phyloP scores from a whole-genome alignment of 257 asterid species.

The Salvia miltiorrhiza region DNA sequence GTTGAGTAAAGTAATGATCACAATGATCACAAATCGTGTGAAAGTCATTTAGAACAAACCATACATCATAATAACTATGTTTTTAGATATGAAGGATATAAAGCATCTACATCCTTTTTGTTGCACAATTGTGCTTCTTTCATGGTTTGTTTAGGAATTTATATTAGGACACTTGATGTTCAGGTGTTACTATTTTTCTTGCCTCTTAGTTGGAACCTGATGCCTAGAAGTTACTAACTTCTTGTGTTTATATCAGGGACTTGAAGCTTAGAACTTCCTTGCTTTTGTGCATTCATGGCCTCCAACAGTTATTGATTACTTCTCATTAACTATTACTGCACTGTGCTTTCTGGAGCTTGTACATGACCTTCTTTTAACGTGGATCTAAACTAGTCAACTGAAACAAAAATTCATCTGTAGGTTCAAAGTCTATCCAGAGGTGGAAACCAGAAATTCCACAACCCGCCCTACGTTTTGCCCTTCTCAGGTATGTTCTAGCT shows the following conservation, averaged over 20 bases:
- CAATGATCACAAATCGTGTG: neutral
- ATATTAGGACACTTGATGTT: conserved; percentile 5
- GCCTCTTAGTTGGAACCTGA: conserved; percentile 7
- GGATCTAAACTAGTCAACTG: conserved; percentile 14
- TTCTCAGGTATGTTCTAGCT: conserved; percentile 61
- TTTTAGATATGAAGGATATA: neutral
- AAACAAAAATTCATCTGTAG: conserved; percentile 39
- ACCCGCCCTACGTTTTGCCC: conserved; percentile 81
- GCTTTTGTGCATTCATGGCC: neutral
- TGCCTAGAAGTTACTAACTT: neutral
- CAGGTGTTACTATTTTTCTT: neutral
- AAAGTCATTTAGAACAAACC: conserved; percentile 1
- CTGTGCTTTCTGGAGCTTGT: neutral
- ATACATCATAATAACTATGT: neutral
- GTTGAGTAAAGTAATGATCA: neutral
- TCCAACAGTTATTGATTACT: neutral
- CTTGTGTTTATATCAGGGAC: neutral
- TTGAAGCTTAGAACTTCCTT: neutral
- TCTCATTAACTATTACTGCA: neutral
- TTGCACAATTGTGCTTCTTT: conserved; percentile 9
- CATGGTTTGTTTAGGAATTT: neutral
- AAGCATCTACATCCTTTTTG: neutral
- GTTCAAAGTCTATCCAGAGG: conserved; percentile 91
- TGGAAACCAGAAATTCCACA: conserved; percentile 75
- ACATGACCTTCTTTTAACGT: neutral